Conservation (phyloP, 2,329 filamentous ascomycete species). For the Geosmithia putterillii region DNA sequence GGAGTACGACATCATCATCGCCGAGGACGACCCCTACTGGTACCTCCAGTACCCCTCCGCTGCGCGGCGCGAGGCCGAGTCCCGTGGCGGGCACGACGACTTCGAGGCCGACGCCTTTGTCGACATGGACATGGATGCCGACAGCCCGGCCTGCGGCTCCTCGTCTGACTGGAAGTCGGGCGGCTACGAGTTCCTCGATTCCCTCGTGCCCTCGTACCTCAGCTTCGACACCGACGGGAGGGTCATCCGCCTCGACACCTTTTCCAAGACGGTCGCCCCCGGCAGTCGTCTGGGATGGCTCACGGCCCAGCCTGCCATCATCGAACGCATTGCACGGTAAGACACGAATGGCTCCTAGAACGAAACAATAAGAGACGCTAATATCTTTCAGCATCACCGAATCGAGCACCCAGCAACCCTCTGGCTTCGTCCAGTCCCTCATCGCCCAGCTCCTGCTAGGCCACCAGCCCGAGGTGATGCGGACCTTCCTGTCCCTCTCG, state of each 20-base stretch:
- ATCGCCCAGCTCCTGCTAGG: conserved; percentile 68
- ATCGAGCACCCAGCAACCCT: conserved; percentile 68
- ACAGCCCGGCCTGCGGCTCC: conserved; percentile 13
- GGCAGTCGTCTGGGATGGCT: conserved; percentile 88
- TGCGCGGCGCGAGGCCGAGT: conserved; percentile 34
- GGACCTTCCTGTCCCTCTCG: conserved; percentile 29
- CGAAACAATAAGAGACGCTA: too few relatives aligned
- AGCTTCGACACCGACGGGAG: conserved; percentile 74
- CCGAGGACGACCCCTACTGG: conserved; percentile 96
- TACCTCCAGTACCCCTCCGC: conserved; percentile 81
- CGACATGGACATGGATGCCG: not conserved
- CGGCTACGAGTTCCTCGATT: conserved; percentile 71
- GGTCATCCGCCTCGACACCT: conserved; percentile 82
- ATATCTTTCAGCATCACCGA: conserved; percentile 77
- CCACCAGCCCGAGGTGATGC: conserved; percentile 33
- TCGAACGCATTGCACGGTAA: conserved; percentile 51
- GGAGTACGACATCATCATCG: conserved; percentile 77
- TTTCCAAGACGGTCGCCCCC: conserved; percentile 85
- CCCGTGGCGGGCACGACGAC: conserved; percentile 25
- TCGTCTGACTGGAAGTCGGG: conserved; percentile 30
- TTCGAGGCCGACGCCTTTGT: too few relatives aligned
- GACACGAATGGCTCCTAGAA: not conserved
- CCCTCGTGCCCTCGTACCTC: conserved; percentile 71
- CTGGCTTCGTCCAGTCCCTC: conserved; percentile 79
- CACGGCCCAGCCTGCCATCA: conserved; percentile 66